Percentiles rank a stretch among this genome's conserved stretches.
Evolutionary conservation across 768 basidiomycete species (phyloP).

Genomic region (Rhizopogon sp.): DNA sequence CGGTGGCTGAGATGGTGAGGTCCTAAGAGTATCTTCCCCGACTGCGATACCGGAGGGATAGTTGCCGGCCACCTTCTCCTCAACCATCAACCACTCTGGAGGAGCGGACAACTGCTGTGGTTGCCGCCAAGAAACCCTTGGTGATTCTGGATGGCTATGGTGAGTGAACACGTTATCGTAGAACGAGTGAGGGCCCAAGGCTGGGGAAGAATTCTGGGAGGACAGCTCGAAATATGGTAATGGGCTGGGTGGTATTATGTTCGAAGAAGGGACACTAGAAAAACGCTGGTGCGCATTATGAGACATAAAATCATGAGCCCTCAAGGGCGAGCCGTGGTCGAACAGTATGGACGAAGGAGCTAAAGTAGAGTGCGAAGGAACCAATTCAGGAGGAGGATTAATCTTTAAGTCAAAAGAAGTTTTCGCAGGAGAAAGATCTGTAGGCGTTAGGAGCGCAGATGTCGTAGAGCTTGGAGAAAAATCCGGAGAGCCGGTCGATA

Average conservation of each 20-base stretch:
- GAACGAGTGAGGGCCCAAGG: slow-evolving; percentile 31
- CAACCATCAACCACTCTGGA: slow-evolving; percentile 41
- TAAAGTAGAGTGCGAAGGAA: slow-evolving; percentile 18
- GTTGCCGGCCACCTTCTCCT: slow-evolving; percentile 22
- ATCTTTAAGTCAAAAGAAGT: slow-evolving; percentile 52
- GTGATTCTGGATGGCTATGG: slow-evolving; percentile 13
- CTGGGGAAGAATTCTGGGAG: slow-evolving; percentile 36
- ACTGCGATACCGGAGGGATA: slow-evolving; percentile 16
- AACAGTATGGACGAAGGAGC: slow-evolving; percentile 38
- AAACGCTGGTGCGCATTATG: slow-evolving; percentile 21
- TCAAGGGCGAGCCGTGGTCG: slow-evolving; percentile 36
- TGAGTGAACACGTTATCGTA: slow-evolving; percentile 21
- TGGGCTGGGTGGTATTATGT: slow-evolving; percentile 11
- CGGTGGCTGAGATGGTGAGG: slow-evolving; percentile 20
- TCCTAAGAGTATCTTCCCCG: slow-evolving; percentile 25
- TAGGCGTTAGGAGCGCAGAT: slow-evolving; percentile 68
- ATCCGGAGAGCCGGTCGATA: slow-evolving; percentile 55
- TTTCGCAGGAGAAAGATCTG: slow-evolving; percentile 65
- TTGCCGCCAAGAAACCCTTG: slow-evolving; percentile 18
- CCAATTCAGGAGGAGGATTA: slow-evolving; percentile 47
- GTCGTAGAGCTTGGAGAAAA: slow-evolving; percentile 70
- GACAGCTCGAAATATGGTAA: slow-evolving; percentile 53
- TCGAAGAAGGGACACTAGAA: slow-evolving; percentile 19
- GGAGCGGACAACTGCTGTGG: slow-evolving; percentile 24
- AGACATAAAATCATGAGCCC: slow-evolving; percentile 25